Conservation (phyloP, 225 moss, liverwort and hornwort genomes). For the Marchantia polymorpha region DNA sequence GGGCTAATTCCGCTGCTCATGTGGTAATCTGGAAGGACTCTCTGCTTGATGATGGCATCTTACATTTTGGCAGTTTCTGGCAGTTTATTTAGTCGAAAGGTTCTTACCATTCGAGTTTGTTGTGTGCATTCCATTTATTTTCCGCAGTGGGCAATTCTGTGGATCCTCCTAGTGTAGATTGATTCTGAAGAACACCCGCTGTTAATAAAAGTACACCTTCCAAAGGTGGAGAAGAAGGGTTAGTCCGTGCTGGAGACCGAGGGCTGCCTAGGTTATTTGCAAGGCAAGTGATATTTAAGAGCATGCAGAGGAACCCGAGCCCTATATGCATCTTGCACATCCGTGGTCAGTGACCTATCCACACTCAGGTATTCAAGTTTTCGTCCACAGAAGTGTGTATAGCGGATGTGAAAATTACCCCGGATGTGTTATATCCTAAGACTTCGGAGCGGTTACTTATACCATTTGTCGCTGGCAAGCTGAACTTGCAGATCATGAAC, state of each 20-base stretch:
- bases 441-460: neutral
- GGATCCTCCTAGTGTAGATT: conserved; percentile 7
- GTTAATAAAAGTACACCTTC: neutral
- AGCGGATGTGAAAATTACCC: neutral
- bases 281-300: conserved; percentile 4
- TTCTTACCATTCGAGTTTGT: neutral
- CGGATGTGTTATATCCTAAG: neutral
- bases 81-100: neutral
- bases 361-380: neutral
- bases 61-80: neutral
- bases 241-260: neutral
- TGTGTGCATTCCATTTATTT: neutral
- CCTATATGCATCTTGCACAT: neutral
- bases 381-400: neutral
- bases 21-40: neutral
- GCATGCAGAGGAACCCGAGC: neutral
- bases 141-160: conserved; percentile 14
- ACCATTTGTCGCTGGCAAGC: too few species aligned
- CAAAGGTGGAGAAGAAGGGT: neutral
- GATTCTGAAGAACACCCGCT: conserved; percentile 16
- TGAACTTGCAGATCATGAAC: neutral
- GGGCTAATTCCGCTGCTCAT: too few species aligned
- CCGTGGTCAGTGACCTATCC: neutral
- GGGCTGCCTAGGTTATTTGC: conserved; percentile 4
- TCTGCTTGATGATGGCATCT: neutral